phyloP scores from a whole-genome alignment of 352 stramenopile species.

The Phytophthora sp. region DNA sequence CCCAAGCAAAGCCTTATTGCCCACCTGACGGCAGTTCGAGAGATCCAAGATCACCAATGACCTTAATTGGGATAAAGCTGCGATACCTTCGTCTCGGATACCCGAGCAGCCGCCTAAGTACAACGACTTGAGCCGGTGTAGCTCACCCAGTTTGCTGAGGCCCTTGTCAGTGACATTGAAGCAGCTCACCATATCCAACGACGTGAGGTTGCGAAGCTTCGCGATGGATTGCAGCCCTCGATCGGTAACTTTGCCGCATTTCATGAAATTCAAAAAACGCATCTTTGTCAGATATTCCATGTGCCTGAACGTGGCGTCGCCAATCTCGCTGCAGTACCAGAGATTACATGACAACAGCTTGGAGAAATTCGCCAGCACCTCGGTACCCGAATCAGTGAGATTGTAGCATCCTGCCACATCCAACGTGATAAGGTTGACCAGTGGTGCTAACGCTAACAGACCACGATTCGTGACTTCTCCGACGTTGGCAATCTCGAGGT shows the following conservation, averaged over 20 bases:
- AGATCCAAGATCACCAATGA: slow-evolving; percentile 72
- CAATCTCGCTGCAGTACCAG: slow-evolving; percentile 87
- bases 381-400: slow-evolving; percentile 69
- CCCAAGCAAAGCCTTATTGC: slow-evolving; percentile 62
- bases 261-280: slow-evolving; percentile 84
- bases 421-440: slow-evolving; percentile 64
- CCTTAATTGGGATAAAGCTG: slow-evolving; percentile 42
- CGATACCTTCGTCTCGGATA: slow-evolving; percentile 67
- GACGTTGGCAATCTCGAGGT: slow-evolving; percentile 81
- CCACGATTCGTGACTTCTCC: slow-evolving; percentile 74
- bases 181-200: slow-evolving; percentile 81
- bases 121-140: slow-evolving; percentile 64
- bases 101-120: slow-evolving; percentile 69
- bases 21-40: slow-evolving; percentile 76
- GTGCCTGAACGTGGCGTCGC: slow-evolving; percentile 62
- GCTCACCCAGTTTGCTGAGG: slow-evolving; percentile 40
- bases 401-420: slow-evolving; percentile 85
- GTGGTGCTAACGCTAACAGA: slow-evolving; percentile 51
- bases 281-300: slow-evolving; percentile 60
- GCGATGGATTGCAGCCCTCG: slow-evolving; percentile 51
- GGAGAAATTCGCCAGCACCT: slow-evolving; percentile 60
- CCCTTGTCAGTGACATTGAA: slow-evolving; percentile 70
- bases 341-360: slow-evolving; percentile 74
- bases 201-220: slow-evolving; percentile 59
- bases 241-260: slow-evolving; percentile 78